phyloP scores from a whole-genome alignment of 2,329 filamentous ascomycete species.

The Botrytis byssoidea region DNA sequence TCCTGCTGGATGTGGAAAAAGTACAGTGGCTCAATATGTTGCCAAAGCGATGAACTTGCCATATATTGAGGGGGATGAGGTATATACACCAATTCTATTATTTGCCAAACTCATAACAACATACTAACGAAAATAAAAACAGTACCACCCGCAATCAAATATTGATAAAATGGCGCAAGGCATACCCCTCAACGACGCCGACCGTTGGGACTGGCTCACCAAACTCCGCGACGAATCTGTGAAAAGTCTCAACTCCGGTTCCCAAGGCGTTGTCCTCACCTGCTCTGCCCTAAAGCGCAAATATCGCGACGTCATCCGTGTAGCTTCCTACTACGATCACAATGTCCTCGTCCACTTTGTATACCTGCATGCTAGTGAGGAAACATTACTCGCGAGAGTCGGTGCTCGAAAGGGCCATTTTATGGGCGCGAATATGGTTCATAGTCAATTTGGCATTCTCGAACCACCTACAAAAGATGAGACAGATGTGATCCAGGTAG shows the following conservation, averaged over 20 bases:
- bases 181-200: slow-evolving; percentile 82
- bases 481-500: slow-evolving; percentile 68
- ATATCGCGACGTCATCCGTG: slow-evolving; percentile 88
- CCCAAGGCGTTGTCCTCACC: slow-evolving; percentile 82
- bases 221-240: slow-evolving; percentile 68
- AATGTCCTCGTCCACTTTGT: slow-evolving; percentile 85
- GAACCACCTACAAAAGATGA: slow-evolving; percentile 75
- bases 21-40: slow-evolving; percentile 67
- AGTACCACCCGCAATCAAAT: slow-evolving; percentile 77
- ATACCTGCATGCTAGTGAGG: slow-evolving; percentile 78
- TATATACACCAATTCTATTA: slow-evolving; percentile 41
- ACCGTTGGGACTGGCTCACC: slow-evolving; percentile 97
- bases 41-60: slow-evolving; percentile 62
- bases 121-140: slow-evolving; percentile 20
- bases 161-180: slow-evolving; percentile 88
- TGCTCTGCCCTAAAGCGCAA: slow-evolving; percentile 96
- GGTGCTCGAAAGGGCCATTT: slow-evolving; percentile 77
- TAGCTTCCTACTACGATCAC: slow-evolving; percentile 72
- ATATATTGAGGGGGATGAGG: slow-evolving; percentile 77
- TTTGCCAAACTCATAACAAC: background rate
- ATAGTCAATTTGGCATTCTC: slow-evolving; percentile 85
- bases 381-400: slow-evolving; percentile 74
- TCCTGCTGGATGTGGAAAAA: slow-evolving; percentile 77
- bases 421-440: slow-evolving; percentile 95
- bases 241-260: slow-evolving; percentile 50